These are phyloP conservation scores for Astrephomene gubernaculifera DNA, from an alignment of 139 green algal species.

Conservation along the genomic window DNA sequence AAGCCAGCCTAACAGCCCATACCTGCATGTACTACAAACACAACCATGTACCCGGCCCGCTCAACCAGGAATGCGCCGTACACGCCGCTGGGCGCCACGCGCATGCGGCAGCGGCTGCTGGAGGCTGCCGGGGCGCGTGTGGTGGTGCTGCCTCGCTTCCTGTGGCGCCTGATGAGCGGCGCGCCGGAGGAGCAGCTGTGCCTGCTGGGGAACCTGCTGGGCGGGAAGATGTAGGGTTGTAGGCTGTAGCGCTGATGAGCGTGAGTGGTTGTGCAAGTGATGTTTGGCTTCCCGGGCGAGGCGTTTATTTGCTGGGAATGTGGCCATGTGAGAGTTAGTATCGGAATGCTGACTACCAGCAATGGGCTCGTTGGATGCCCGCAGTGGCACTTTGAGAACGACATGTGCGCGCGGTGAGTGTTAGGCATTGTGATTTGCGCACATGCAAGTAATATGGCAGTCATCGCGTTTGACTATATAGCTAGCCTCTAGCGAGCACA, in stretches of 20 bases:
- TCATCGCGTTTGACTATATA: too few species aligned
- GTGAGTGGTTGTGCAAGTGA: too few species aligned
- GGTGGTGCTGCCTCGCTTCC: conserved; percentile 2
- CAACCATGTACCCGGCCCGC: not conserved
- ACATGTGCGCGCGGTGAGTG: too few species aligned
- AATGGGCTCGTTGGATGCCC: too few species aligned
- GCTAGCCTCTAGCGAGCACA: too few species aligned
- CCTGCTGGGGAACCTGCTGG: conserved; percentile 18
- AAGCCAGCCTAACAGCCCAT: not conserved
- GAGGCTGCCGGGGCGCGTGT: conserved; percentile 6
- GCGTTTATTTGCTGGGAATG: too few species aligned
- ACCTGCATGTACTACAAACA: not conserved
- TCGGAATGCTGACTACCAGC: too few species aligned
- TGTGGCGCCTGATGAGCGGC: conserved; percentile 6
- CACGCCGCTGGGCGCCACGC: not conserved
- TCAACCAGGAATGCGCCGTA: conserved; percentile 23
- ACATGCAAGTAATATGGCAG: too few species aligned
- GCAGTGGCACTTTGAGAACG: too few species aligned
- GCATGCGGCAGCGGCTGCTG: conserved; percentile 33
- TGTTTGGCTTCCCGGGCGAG: too few species aligned
- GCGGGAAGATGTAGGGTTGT: not conserved
- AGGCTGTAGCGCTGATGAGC: not conserved
- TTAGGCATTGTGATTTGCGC: too few species aligned
- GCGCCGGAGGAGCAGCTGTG: conserved; percentile 1
- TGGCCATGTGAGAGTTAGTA: too few species aligned